Base-by-base conservation (phyloP, 208 protist species). In the Polymyxa betae region DNA sequence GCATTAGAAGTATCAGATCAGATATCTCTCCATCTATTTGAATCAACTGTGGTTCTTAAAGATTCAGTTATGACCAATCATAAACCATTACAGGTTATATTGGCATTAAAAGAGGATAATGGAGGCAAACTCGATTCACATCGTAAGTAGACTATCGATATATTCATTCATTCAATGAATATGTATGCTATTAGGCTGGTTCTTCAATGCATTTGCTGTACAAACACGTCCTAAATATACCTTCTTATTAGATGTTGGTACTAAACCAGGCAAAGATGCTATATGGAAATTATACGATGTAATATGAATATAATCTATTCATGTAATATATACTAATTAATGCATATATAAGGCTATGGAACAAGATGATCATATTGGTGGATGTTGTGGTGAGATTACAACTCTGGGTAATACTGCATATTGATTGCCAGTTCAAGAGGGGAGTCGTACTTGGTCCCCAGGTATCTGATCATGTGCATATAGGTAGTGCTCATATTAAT, bases 341-440 rank as follows among this genome's bases (percentile, higher is more conserved):
- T 24, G 49, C 49, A 60, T 24, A 29, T 29, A 60, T 24, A 5
- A 60, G 24, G 45, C 88, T 29, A 90, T 90, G 88, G 45, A 66
- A n/a, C 29, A 90, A 16, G 88, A 90, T 52, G 32, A 35, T 1
- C 29, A 46, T 44, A 49, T 90, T 45, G 88, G 45, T 38, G 88
- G 88, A 45, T 72, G 45, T 38, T 90, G 88, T 45, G 88, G 88
- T 32, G 45, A 90, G 45, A 90, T 90, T 38, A 90, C 52, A 46
- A 46, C 88, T 0, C n/a, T 68, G n/a, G 52, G 43, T 46, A 90
- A 38, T 60, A 60, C 12, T 5, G 24, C 12, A 60, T 24, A 5
- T 60, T 5, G 24, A 60, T 24, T 60, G 49, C 12, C n/a, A n/a
- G n/a, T n/a, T n/a, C n/a, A n/a, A n/a, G n/a, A n/a, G n/a, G n/a